Evolutionary conservation across 371 early-diverging fungal genomes (phyloP), one percentile per base, ranked within the genome.

Genomic region (Mucor piriformis): DNA sequence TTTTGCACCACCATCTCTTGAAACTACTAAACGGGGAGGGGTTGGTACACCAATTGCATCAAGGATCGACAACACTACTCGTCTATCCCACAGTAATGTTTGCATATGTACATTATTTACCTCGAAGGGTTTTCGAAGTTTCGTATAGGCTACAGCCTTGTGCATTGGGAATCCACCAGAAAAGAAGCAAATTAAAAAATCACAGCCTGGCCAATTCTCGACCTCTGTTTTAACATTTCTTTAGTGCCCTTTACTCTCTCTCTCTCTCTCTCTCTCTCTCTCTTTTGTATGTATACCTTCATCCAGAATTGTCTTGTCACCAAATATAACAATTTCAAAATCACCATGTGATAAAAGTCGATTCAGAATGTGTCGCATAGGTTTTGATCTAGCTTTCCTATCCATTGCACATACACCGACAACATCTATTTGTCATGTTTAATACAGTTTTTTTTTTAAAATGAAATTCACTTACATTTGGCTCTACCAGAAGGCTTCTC

Each of bases 101-200:
- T 98, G 99, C 83, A 95, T 85, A 20, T 83, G 83, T 37, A 98
- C 86, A 63, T 94, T 88, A 75, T 99, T 99, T 21, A 98, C 88
- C 47, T 92, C 89, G 64, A 89, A 93, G 6, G 98, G 97, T 34
- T 86, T 79, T 46, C 94, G 81, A 40, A 93, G 77, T 33, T 89
- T 83, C 11, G 89, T 88, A 67, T 99, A 99, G 35, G 87, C 77
- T 44, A 94, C 89, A 0, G 98, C 97, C 74, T 98, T 98, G 25
- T 92, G 83, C 25, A 99, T 78, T 1, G 99, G 99, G 63, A 99
- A 98, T 25, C 95, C 98, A 25, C 74, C 86, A 6, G 95, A 95
- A 74, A 95, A 98, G 78, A 99, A 99, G 12, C 96, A 92, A 29
- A 99, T 90, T 66, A 99, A 82, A 65, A 98, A 94, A 75, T 99